Evolutionary conservation across 169 alveolate genomes (phyloP).

Genomic region (Pseudocohnilembus persalinus): DNA sequence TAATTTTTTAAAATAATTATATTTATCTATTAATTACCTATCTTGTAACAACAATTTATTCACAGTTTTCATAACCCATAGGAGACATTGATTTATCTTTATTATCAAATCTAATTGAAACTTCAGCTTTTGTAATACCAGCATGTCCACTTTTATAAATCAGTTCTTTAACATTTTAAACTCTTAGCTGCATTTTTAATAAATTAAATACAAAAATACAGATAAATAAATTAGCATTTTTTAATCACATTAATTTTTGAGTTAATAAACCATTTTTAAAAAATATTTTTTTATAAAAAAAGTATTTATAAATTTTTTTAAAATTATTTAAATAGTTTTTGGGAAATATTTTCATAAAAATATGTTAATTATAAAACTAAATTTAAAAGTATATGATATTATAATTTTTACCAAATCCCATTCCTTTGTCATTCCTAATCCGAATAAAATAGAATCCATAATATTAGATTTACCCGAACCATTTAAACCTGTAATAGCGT

Average conservation of each 20-base stretch:
- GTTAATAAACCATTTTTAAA: no score
- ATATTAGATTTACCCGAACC: conserved; percentile 99
- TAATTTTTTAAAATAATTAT: neutral
- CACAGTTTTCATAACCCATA: conserved; percentile 70
- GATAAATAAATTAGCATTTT: neutral
- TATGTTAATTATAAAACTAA: no score
- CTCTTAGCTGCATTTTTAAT: conserved; percentile 70
- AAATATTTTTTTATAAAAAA: no score
- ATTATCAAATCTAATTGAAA: conserved; percentile 95
- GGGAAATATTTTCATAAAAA: no score
- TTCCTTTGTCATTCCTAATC: conserved; percentile 91
- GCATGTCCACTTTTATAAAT: conserved; percentile 99
- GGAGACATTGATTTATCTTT: conserved; percentile 81
- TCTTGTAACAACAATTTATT: conserved; percentile 91
- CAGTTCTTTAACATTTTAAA: conserved; percentile 93
- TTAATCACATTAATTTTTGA: no score
- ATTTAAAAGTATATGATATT: no score
- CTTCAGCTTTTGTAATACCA: conserved; percentile 98
- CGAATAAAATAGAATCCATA: conserved; percentile 97
- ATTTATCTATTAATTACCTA: conserved; percentile 50
- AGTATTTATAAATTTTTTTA: no score
- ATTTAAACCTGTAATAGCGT: conserved; percentile 99
- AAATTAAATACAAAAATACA: neutral
- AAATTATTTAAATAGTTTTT: no score
- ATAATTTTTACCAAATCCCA: conserved; percentile 37